phyloP scores from a whole-genome alignment of 441 rosid species.

The Populus hybrid region DNA sequence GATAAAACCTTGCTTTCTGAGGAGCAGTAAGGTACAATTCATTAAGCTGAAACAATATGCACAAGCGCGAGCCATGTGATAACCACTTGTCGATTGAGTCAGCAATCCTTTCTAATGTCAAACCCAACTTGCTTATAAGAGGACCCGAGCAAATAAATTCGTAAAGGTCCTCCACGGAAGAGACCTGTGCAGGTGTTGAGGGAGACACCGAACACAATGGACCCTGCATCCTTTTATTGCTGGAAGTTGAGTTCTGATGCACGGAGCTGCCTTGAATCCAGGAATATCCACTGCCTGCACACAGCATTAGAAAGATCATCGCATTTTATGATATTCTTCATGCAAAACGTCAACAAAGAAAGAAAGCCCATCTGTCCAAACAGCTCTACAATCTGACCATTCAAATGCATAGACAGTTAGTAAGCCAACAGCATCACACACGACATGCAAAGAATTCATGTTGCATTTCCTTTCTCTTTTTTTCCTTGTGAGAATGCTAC shows the following conservation, averaged over 20 bases:
- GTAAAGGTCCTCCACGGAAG: slow-evolving; percentile 70
- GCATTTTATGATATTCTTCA: not conserved
- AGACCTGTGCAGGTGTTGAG: slow-evolving; percentile 48
- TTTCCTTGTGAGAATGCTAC: not conserved
- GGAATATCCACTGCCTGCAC: slow-evolving; percentile 46
- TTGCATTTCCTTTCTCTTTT: not conserved
- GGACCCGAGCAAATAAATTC: slow-evolving; percentile 87
- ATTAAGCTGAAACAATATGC: slow-evolving; percentile 66
- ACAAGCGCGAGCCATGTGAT: slow-evolving; percentile 56
- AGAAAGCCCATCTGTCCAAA: not conserved
- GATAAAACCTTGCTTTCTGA: slow-evolving; percentile 79
- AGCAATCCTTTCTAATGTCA: slow-evolving; percentile 55
- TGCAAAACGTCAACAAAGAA: not conserved
- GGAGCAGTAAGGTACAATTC: slow-evolving; percentile 62
- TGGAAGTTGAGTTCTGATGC: slow-evolving; percentile 20
- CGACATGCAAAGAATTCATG: not conserved
- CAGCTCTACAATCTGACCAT: not conserved
- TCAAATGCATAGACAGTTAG: not conserved
- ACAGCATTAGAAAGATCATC: not conserved
- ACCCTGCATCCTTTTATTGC: slow-evolving; percentile 21
- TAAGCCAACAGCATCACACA: not conserved
- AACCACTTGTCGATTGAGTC: slow-evolving; percentile 83
- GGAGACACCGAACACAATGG: slow-evolving; percentile 25
- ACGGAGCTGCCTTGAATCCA: slow-evolving; percentile 53
- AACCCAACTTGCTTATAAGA: slow-evolving; percentile 57